Evolutionary conservation across 164 flowering plant species (phyloP).

Genomic region (Santalum album): DNA sequence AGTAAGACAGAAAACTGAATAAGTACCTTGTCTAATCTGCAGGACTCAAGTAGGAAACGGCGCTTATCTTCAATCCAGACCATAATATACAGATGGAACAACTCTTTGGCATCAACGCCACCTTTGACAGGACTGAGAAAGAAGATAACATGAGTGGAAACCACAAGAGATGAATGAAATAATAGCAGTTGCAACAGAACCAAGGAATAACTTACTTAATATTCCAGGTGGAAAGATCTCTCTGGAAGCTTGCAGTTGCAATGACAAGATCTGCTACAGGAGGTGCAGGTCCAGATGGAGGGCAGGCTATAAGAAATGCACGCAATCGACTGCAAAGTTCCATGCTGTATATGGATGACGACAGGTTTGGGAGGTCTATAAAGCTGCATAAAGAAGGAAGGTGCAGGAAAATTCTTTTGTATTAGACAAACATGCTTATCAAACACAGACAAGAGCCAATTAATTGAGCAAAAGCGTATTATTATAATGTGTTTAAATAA

Average conservation of each 20-base stretch:
- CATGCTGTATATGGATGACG: constrained; percentile 78
- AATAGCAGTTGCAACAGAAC: background rate
- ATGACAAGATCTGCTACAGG: constrained; percentile 82
- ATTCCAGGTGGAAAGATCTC: constrained; percentile 72
- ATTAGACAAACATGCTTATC: no score
- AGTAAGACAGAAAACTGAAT: no score
- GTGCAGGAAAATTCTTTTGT: no score
- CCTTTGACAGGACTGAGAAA: constrained; percentile 69
- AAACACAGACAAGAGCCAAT: no score
- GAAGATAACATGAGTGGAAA: background rate
- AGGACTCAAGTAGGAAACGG: constrained; percentile 60
- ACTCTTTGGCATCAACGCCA: constrained; percentile 88
- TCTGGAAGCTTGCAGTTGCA: constrained; percentile 80
- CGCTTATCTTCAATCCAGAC: constrained; percentile 93
- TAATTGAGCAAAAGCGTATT: background rate
- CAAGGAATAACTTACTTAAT: constrained; percentile 43
- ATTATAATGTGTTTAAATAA: no score
- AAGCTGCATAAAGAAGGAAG: constrained; percentile 40
- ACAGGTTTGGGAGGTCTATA: constrained; percentile 78
- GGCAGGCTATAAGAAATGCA: constrained; percentile 79
- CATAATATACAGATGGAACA: constrained; percentile 81
- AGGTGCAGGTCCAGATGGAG: constrained; percentile 80
- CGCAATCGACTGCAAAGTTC: constrained; percentile 78
- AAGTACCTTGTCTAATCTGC: constrained; percentile 82
- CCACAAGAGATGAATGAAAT: background rate